These are phyloP conservation scores for Colletotrichum incanum DNA, from an alignment of 2,329 filamentous ascomycete species.

Conservation along the genomic window DNA sequence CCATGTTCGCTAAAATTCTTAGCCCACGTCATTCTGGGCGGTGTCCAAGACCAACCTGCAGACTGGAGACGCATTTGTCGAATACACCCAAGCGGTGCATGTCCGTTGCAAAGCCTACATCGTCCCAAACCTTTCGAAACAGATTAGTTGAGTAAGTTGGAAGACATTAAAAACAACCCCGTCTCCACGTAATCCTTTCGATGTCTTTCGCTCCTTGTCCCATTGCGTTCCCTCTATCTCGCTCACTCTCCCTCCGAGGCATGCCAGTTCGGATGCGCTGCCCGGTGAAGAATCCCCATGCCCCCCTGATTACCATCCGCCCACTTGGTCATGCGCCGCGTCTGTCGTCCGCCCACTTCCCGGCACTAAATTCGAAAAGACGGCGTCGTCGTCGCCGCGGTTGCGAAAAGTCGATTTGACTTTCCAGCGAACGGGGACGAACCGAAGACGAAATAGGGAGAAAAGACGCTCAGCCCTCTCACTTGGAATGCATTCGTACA, in stretches of 20 bases:
- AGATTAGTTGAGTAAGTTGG: not conserved
- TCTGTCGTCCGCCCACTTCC: slow-evolving; percentile 30
- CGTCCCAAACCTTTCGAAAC: not conserved
- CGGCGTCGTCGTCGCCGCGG: slow-evolving; percentile 12
- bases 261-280: slow-evolving; percentile 16
- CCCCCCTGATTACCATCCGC: not conserved
- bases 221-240: not conserved
- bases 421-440: not conserved
- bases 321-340: slow-evolving; percentile 33
- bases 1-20: slow-evolving; percentile 21
- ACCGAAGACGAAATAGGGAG: not conserved
- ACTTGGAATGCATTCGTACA: slow-evolving; percentile 6
- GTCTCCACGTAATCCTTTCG: not conserved
- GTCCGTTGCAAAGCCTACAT: not conserved
- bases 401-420: not conserved
- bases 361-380: slow-evolving; percentile 11
- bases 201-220: too few species aligned
- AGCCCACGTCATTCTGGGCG: slow-evolving; percentile 36
- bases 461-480: slow-evolving; percentile 15
- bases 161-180: not conserved
- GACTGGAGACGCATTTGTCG: not conserved
- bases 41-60: slow-evolving; percentile 7
- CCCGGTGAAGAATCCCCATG: slow-evolving; percentile 2
- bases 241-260: slow-evolving; percentile 24
- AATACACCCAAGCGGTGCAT: not conserved